Base-by-base conservation (phyloP, 176 grass and related monocot genomes). In the Aegilops umbellulata region DNA sequence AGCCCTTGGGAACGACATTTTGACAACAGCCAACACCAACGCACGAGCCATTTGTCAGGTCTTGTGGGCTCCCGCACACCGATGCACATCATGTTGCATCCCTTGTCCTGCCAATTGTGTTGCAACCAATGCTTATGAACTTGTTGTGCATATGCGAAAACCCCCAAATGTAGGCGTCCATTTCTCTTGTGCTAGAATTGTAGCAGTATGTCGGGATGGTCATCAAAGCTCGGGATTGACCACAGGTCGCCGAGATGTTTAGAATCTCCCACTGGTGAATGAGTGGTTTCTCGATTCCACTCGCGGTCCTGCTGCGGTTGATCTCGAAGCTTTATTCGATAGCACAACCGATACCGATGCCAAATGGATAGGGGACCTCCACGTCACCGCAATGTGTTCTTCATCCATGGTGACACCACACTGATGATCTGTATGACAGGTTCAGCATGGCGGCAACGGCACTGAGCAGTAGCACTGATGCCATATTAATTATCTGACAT, bases 51-150 rank as follows among this genome's bases (percentile, higher is more conserved):
- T 86, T 79, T 30, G 23, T 46, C 11, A 60, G 4, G 12, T 35
- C 49, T 19, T 2, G 1, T 0, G 46, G 31, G 16, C 23, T 86
- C 1, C 4, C 64, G 13, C 65, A 86, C 0, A 79, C 64, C 12
- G 75, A 60, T 30, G 84, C 75, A 7, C 84, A 86, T 7, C 63
- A 64, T 60, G 47, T 44, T 2, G 49, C 78, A 7, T 79, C 58
- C 29, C 7, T 26, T 49, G 34, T n/a, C 19, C 0, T 30, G 7
- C 49, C 76, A 7, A 86, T 19, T 0, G 65, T 85, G 34, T 86
- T 86, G 76, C 84, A 86, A 13, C 84, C 84, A 31, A 79, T 70
- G 24, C 60, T 65, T n/a, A 25, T 30, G 19, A 86, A 86, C 24
- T 31, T 79, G 12, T 86, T 86, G 23, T 16, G 65, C 17, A 0